Base-by-base conservation (phyloP, 1,284 basidiomycete species). In the Marasmius fiardii region DNA sequence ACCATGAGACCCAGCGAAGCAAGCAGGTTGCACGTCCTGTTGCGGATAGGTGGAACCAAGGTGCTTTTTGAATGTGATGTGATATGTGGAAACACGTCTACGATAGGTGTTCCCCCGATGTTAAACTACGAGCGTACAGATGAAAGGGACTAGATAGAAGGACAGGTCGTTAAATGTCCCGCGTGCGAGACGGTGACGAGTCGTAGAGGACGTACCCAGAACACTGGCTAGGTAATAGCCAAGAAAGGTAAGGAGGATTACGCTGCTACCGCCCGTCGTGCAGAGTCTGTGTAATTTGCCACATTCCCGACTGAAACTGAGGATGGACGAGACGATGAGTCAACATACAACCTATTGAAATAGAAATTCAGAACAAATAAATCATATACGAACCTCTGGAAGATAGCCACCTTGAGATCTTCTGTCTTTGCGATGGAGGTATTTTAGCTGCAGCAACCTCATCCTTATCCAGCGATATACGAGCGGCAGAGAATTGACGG, bases 401-500 rank as follows among this genome's bases (percentile, higher is more conserved):
- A 12, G n/a, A 33, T 10, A 41, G n/a, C 28, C 52, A 43, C 34
- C 44, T 53, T 14, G 51, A 35, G 10, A 58, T 28, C n/a, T 54
- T 51, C 12, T 66, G 58, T 23, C 63, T 61, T 41, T 71, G 64
- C 10, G 60, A 60, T 4, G 69, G 55, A 23, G 73, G 72, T 31
- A 74, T 64, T 54, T 74, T 74, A 6, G 69, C 66, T 8, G 70
- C 66, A 12, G 72, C 70, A 23, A 61, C 63, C 18, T 70, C 58
- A 53, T 71, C 64, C 47, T 60, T 63, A 58, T 74, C 71, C 14
- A 75, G 62, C 1, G 65, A 64, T 7, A 66, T 61, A 26, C 69
- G 66, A 35, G 76, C 76, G 8, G 67, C 66, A 43, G 67, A 63
- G 58, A 77, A 75, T 60, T 80, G 78, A 55, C 71, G 74, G 26